Conservation (phyloP, 352 stramenopile genomes). For the Elongisporangium senticosum region DNA sequence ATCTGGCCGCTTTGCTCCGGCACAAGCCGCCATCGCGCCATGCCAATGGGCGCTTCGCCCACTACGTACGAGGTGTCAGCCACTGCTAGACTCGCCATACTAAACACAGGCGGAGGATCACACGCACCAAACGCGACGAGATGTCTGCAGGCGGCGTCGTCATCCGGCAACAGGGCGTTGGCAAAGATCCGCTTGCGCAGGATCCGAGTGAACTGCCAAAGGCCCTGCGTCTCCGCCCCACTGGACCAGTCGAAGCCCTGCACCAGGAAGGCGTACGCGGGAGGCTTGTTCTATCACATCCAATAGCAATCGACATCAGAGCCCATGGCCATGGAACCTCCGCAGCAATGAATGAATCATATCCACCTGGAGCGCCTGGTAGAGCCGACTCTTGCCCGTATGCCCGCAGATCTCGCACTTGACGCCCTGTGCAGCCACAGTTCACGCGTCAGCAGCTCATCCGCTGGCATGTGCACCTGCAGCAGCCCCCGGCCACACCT, state of each 20-base stretch:
- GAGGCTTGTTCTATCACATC: slow-evolving; percentile 22
- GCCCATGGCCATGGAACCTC: not conserved
- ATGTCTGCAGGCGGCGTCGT: slow-evolving; percentile 39
- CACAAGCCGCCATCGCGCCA: slow-evolving; percentile 40
- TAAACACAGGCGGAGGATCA: not conserved
- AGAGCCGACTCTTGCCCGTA: slow-evolving; percentile 58
- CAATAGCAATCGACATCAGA: not conserved
- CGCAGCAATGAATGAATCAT: not conserved
- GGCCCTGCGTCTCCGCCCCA: slow-evolving; percentile 26
- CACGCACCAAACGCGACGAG: slow-evolving; percentile 59
- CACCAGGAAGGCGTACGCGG: slow-evolving; percentile 39
- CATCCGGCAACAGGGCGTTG: slow-evolving; percentile 11
- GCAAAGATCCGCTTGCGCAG: slow-evolving; percentile 45
- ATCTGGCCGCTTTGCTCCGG: slow-evolving; percentile 33
- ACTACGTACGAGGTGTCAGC: slow-evolving; percentile 22
- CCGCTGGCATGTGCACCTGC: not conserved
- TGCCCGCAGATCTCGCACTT: slow-evolving; percentile 67
- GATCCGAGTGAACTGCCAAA: slow-evolving; percentile 53
- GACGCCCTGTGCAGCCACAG: slow-evolving; percentile 19
- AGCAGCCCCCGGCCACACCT: slow-evolving; percentile 6
- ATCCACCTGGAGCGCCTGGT: slow-evolving; percentile 47
- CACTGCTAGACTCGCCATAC: not conserved
- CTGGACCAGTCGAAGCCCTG: slow-evolving; percentile 31
- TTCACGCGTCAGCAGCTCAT: not conserved
- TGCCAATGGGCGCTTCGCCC: slow-evolving; percentile 60